phyloP scores from a whole-genome alignment of 305 asterid genomes.

The Euphrasia arctica region DNA sequence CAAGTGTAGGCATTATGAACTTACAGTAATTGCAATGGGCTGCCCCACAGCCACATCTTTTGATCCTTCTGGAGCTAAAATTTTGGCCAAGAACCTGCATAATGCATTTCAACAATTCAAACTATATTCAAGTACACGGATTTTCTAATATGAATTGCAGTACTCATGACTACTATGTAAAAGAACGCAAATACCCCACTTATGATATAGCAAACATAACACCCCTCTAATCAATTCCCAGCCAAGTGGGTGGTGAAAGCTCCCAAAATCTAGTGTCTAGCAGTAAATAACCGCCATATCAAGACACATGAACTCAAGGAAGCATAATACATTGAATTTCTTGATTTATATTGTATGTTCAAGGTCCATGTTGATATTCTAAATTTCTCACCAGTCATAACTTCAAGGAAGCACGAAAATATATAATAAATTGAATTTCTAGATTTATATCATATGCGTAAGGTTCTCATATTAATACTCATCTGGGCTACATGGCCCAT shows the following conservation, averaged over 20 bases:
- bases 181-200: not conserved
- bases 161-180: not conserved
- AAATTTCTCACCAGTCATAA: not conserved
- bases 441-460: conserved; percentile 16
- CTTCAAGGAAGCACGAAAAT: not conserved
- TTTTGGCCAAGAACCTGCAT: conserved; percentile 84
- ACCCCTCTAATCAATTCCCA: no score
- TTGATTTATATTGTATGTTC: conserved; percentile 17
- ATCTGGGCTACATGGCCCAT: conserved; percentile 20
- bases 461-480: conserved; percentile 21
- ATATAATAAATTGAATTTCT: conserved; percentile 6
- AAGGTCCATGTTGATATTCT: conserved; percentile 20
- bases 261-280: not conserved
- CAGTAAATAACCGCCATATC: not conserved
- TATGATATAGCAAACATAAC: not conserved
- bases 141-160: conserved; percentile 7
- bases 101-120: conserved; percentile 26
- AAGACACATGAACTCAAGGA: not conserved
- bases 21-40: conserved; percentile 90
- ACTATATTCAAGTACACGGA: conserved; percentile 19
- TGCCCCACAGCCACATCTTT: conserved; percentile 91
- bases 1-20: conserved; percentile 33
- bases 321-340: conserved; percentile 7
- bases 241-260: not conserved
- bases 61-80: conserved; percentile 92